Evolutionary conservation across 2,329 filamentous ascomycete genomes (phyloP).

Genomic region (Fusarium sp.): DNA sequence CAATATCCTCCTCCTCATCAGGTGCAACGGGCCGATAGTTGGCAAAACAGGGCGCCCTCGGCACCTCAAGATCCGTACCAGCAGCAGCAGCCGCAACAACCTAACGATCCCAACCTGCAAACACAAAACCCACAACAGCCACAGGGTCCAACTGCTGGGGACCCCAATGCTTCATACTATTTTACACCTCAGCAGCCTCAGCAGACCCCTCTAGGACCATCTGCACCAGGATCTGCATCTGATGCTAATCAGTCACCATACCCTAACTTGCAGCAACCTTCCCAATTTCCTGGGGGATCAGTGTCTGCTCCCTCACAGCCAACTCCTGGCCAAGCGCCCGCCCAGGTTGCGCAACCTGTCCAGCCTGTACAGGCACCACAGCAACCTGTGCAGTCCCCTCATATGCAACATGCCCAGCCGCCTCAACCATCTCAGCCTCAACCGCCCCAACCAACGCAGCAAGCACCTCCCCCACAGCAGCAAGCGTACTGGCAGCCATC

Average conservation of each 20-base stretch:
- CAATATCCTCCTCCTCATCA: slow-evolving; percentile 58
- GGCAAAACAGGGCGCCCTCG: slow-evolving; percentile 56
- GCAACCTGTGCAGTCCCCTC: slow-evolving; percentile 22
- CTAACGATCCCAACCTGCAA: slow-evolving; percentile 40
- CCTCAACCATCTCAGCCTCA: slow-evolving; percentile 43
- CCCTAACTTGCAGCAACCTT: slow-evolving; percentile 59
- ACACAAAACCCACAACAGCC: slow-evolving; percentile 45
- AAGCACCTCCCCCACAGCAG: slow-evolving; percentile 45
- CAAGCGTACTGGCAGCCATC: slow-evolving; percentile 51
- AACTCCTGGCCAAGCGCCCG: slow-evolving; percentile 45
- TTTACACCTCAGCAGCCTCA: slow-evolving; percentile 56
- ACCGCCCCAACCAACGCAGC: slow-evolving; percentile 43
- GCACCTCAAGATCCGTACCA: slow-evolving; percentile 47
- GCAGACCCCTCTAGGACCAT: slow-evolving; percentile 49
- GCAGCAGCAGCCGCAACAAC: slow-evolving; percentile 25
- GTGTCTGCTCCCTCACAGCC: slow-evolving; percentile 47
- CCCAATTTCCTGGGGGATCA: slow-evolving; percentile 57
- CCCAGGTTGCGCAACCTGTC: slow-evolving; percentile 33
- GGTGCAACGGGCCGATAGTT: slow-evolving; percentile 60
- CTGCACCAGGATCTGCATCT: slow-evolving; percentile 50
- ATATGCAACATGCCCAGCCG: slow-evolving; percentile 44
- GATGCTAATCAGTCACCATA: slow-evolving; percentile 62
- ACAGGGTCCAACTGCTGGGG: slow-evolving; percentile 48
- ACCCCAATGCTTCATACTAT: slow-evolving; percentile 68
- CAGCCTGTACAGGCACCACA: slow-evolving; percentile 45